Conservation (phyloP, 2,329 filamentous ascomycete genomes). For the Aspergillus chevalieri region DNA sequence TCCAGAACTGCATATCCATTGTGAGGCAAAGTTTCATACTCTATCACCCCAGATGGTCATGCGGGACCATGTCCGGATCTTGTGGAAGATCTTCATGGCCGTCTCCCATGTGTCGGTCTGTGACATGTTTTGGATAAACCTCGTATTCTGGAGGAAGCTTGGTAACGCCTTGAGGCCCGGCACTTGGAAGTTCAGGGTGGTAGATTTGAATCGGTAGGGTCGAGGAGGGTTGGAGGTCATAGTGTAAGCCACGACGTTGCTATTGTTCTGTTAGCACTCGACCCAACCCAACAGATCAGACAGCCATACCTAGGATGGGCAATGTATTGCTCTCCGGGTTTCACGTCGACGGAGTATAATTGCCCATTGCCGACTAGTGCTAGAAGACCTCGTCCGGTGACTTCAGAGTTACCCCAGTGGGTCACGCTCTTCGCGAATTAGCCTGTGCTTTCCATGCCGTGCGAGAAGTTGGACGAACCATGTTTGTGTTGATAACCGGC, state of each 20-base stretch:
- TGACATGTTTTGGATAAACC: constrained; percentile 68
- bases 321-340: constrained; percentile 80
- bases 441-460: constrained; percentile 9
- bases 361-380: constrained; percentile 82
- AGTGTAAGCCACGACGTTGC: constrained; percentile 86
- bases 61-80: constrained; percentile 67
- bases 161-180: constrained; percentile 58
- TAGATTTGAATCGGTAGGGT: constrained; percentile 82
- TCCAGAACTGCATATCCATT: background rate
- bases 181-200: constrained; percentile 67
- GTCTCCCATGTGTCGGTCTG: constrained; percentile 67
- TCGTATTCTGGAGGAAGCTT: constrained; percentile 59
- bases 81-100: constrained; percentile 59
- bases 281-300: background rate
- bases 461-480: constrained; percentile 43
- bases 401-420: constrained; percentile 84
- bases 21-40: constrained; percentile 35
- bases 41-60: constrained; percentile 89
- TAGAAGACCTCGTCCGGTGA: constrained; percentile 81
- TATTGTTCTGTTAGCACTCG: constrained; percentile 22
- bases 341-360: constrained; percentile 76
- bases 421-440: constrained; percentile 56
- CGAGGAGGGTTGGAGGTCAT: constrained; percentile 66
- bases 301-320: constrained; percentile 64
- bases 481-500: constrained; percentile 65